Base-by-base conservation (phyloP, 805 yeast genomes). In the Pichia kluyveri region DNA sequence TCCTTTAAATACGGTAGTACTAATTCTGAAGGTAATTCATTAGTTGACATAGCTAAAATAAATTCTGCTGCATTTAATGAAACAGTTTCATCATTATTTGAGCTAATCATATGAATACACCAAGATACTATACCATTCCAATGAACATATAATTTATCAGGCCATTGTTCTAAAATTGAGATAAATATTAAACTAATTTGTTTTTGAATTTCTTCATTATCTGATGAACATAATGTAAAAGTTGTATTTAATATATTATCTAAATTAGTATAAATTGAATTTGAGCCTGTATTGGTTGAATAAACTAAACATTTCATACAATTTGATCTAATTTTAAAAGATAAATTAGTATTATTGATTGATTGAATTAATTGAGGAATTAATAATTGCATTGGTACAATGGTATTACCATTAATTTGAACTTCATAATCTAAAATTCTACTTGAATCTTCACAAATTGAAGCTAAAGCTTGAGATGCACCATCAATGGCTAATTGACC, bases 41-140 rank as follows among this genome's bases (percentile, higher is more conserved):
- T 72, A 3, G 88, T 82, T 0, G 90, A 78, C 47, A 91, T 71
- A 1, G 86, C 80, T 41, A 91, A 74, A 50, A 93, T 68, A 57
- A 93, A 89, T 67, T 93, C 98, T 63, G 96, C 88, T 3, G 96
- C 97, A 62, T 90, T 96, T 48, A 90, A 70, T 0, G 96, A 83
- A 32, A 88, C 95, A 47, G 75, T 82, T 55, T 85, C 90, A 52
- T 82, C 82, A 12, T 30, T 40, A 18, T 59, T 52, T 50, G 75
- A 77, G 48, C 75, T 75, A 68, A 91, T 79, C 50, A 89, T 77
- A 66, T 89, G 96, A 44, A 88, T 66, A 58, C 90, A 81, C 68
- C 85, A 93, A 54, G 80, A 77, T 39, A 91, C 77, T 15, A 93
- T 88, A n/a, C 97, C 97, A 47, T 75, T 79, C 48, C 91, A 63